phyloP scores from a whole-genome alignment of 306 rosid genomes.

The Chamaecrista fasciculata region DNA sequence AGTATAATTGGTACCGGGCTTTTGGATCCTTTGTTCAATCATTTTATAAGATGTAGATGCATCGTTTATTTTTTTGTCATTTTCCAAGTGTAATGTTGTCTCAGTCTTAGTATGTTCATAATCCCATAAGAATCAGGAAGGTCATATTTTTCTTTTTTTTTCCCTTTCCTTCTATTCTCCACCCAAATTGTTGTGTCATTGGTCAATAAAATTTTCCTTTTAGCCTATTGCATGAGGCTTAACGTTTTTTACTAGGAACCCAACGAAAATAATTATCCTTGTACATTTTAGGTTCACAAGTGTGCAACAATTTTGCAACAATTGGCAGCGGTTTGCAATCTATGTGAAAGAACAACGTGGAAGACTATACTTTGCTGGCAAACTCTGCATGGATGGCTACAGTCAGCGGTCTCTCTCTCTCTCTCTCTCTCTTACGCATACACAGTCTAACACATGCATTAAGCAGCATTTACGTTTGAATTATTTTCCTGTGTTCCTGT shows the following conservation, averaged over 20 bases:
- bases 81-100: constrained; percentile 19
- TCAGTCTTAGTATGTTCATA: constrained; percentile 19
- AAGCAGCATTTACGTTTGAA: constrained; percentile 9
- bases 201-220: constrained; percentile 13
- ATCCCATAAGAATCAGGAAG: constrained; percentile 6
- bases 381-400: constrained; percentile 86
- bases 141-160: neutral
- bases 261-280: constrained; percentile 17
- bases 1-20: constrained; percentile 1
- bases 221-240: constrained; percentile 8
- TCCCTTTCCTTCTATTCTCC: neutral
- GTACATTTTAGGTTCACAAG: constrained; percentile 77
- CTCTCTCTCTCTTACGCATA: constrained; percentile 9
- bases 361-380: constrained; percentile 77
- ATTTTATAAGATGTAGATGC: constrained; percentile 1
- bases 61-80: constrained; percentile 17
- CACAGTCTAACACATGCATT: no score
- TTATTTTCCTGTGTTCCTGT: constrained; percentile 6
- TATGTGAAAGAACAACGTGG: constrained; percentile 79
- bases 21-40: neutral
- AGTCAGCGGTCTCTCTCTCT: constrained; percentile 69
- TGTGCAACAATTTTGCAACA: constrained; percentile 96
- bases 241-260: constrained; percentile 23
- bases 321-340: constrained; percentile 81
- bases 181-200: neutral